Evolutionary conservation across 176 grass and related monocot species (phyloP), one percentile per base, ranked within the genome.

Genomic region (Panicum miliaceum): DNA sequence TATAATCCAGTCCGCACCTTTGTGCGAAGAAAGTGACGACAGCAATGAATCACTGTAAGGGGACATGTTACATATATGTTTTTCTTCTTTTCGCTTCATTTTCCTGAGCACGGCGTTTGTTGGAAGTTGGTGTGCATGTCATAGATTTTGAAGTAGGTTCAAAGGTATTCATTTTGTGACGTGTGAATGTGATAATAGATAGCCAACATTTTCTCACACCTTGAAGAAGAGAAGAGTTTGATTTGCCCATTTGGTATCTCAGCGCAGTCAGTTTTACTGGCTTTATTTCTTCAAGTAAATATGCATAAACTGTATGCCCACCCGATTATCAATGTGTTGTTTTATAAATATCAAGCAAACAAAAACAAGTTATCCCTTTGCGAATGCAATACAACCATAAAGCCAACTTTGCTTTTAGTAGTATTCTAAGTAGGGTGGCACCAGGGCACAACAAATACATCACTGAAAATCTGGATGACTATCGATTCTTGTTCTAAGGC

Each of bases 1-100:
- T 95, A 93, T 89, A 90, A 99, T 99, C 77, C 83, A 99, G 51
- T 99, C 93, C 47, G 81, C 67, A 73, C 81, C 92, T 54, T 61
- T 86, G 59, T 89, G 83, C 79, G 86, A 96, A 74, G 92, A 93
- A 25, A 96, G 89, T 90, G 91, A 99, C 60, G 89, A 78, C 53
- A 91, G 89, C 76, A 89, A 80, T 13, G 91, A 92, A 76, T 96
- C 87, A 77, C 73, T 89, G 83, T 90, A 89, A 87, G 77, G 80
- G 89, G 68, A 13, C 41, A 48, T 86, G 73, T 75, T 86, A 37
- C 63, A 74, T 71, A 43, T 84, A n/a, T 73, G 29, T 68, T 65
- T 42, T 35, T 52, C 20, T 42, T 70, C 26, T 75, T 29, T 58
- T 67, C 18, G 0, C 22, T 87, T 60, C 59, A 23, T 70, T 73